Percentiles rank a stretch among this genome's conserved stretches.
Evolutionary conservation across 1,284 basidiomycete species (phyloP).

Genomic region (Inonotus obliquus): DNA sequence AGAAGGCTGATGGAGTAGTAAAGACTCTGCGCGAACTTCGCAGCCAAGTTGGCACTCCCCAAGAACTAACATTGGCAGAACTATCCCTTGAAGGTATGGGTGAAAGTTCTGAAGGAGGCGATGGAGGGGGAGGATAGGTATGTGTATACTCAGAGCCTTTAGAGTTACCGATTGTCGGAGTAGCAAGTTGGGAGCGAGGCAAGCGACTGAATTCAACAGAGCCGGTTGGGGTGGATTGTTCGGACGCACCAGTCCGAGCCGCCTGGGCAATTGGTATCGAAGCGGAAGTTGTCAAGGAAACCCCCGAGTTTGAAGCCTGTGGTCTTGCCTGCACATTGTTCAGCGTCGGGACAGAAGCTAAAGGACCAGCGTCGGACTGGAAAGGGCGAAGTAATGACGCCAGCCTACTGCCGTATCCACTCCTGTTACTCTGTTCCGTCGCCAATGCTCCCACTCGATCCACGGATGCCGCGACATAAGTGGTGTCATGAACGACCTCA

Average conservation of each 20-base stretch:
- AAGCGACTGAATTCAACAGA: not conserved
- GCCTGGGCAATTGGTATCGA: not conserved
- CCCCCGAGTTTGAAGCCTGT: not conserved
- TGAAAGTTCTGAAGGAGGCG: constrained; percentile 38
- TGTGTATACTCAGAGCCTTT: constrained; percentile 34
- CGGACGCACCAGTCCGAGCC: not conserved
- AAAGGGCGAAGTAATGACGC: constrained; percentile 16
- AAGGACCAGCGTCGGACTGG: constrained; percentile 4
- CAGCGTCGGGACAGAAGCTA: constrained; percentile 1
- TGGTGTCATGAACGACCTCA: constrained; percentile 18
- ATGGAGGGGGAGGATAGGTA: constrained; percentile 74
- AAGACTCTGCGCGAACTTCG: constrained; percentile 48
- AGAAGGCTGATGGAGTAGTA: constrained; percentile 19
- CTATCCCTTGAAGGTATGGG: constrained; percentile 29
- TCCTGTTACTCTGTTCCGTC: not conserved
- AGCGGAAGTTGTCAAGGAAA: not conserved
- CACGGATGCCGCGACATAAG: not conserved
- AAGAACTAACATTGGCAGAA: constrained; percentile 36
- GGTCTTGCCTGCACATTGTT: not conserved
- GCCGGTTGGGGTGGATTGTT: not conserved
- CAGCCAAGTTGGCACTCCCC: constrained; percentile 72
- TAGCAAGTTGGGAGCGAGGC: not conserved
- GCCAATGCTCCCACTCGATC: constrained; percentile 4
- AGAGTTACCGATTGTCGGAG: not conserved
- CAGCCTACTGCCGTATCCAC: constrained; percentile 12